Percentiles rank a stretch among this genome's conserved stretches.
Evolutionary conservation across 2,329 filamentous ascomycete species (phyloP).

Genomic region (Sporothrix schenckii): DNA sequence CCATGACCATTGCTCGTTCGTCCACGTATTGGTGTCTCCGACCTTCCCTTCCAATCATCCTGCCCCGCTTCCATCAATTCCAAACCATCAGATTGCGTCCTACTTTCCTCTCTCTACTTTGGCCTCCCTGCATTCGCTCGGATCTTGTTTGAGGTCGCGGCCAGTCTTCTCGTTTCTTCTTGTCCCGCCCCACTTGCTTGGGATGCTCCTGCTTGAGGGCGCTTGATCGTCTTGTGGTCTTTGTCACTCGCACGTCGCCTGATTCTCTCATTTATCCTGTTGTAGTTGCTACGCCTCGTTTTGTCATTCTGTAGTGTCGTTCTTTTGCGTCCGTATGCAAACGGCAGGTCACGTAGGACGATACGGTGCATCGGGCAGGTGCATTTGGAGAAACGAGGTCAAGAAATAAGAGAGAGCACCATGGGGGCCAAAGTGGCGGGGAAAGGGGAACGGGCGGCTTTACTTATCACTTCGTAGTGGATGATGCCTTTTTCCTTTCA

Average conservation of each 20-base stretch:
- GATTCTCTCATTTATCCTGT: neutral
- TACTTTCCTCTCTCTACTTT: neutral
- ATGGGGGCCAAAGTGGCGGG: conserved; percentile 16
- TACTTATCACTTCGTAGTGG: neutral
- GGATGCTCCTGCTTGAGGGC: conserved; percentile 21
- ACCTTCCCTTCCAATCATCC: conserved; percentile 29
- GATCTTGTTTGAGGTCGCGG: conserved; percentile 29
- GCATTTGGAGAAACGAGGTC: neutral
- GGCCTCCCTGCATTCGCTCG: conserved; percentile 34
- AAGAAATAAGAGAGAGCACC: neutral
- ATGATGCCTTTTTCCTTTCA: neutral
- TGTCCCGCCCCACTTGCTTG: conserved; percentile 15
- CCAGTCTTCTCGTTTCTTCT: neutral
- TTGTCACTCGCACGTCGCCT: conserved; percentile 21
- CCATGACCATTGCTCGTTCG: neutral
- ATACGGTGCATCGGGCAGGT: conserved; percentile 11
- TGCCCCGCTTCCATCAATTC: conserved; percentile 32
- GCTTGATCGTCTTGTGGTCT: conserved; percentile 23
- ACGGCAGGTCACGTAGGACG: conserved; percentile 8
- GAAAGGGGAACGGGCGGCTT: neutral
- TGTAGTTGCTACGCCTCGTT: neutral
- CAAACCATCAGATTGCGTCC: conserved; percentile 28
- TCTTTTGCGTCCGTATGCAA: conserved; percentile 17
- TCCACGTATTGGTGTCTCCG: conserved; percentile 21
- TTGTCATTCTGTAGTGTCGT: neutral